phyloP scores from a whole-genome alignment of 1,284 basidiomycete species.

The Athelia sp. region DNA sequence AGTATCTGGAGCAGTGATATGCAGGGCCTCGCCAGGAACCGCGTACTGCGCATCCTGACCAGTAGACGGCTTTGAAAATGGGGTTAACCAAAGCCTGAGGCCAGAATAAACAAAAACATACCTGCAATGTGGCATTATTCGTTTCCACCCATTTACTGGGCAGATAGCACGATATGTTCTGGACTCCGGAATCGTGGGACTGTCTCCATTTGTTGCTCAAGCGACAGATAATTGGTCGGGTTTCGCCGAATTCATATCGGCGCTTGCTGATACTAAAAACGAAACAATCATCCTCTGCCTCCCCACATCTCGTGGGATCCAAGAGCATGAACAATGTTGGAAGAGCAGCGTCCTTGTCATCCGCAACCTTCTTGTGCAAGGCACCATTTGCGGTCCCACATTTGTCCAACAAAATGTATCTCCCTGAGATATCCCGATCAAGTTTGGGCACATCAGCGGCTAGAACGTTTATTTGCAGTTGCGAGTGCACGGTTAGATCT shows the following conservation, averaged over 20 bases:
- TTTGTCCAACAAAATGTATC: slow-evolving; percentile 75
- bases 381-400: slow-evolving; percentile 89
- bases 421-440: slow-evolving; percentile 80
- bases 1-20: slow-evolving; percentile 48
- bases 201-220: slow-evolving; percentile 77
- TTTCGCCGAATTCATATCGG: slow-evolving; percentile 77
- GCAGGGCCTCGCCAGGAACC: slow-evolving; percentile 52
- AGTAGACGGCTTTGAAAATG: slow-evolving; percentile 40
- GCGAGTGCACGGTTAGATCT: slow-evolving; percentile 65
- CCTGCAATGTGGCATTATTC: slow-evolving; percentile 43
- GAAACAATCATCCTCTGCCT: slow-evolving; percentile 68
- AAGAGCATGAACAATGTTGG: slow-evolving; percentile 79
- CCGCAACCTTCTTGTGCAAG: slow-evolving; percentile 65
- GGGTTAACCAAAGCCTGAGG: slow-evolving; percentile 9
- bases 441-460: slow-evolving; percentile 43
- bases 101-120: slow-evolving; percentile 20
- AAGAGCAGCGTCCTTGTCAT: slow-evolving; percentile 36
- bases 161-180: slow-evolving; percentile 52
- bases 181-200: slow-evolving; percentile 40
- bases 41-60: slow-evolving; percentile 60
- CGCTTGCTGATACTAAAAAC: slow-evolving; percentile 79
- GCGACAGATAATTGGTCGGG: slow-evolving; percentile 69
- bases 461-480: slow-evolving; percentile 59
- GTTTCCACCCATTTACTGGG: slow-evolving; percentile 61
- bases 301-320: slow-evolving; percentile 79